These are phyloP conservation scores for Coriaria nepalensis DNA, from an alignment of 306 rosid genomes.

Conservation along the genomic window DNA sequence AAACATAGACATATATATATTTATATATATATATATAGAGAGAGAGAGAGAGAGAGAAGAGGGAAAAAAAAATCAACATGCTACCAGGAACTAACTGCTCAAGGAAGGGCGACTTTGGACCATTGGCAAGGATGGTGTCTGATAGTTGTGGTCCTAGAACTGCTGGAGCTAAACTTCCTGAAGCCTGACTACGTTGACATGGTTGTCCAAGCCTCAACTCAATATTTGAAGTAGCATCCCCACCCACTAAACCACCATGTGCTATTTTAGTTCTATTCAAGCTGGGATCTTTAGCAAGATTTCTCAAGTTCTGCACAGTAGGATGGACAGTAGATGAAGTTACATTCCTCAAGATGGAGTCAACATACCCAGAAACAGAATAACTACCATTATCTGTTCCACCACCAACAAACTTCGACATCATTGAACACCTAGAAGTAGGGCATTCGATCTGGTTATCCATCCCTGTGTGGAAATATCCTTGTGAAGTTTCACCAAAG, in stretches of 20 bases:
- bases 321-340: constrained; percentile 19
- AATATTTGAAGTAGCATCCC: constrained; percentile 35
- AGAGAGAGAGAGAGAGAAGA: constrained; percentile 1
- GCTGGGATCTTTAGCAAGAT: constrained; percentile 22
- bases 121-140: constrained; percentile 24
- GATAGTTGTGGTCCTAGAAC: constrained; percentile 25
- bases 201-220: constrained; percentile 59
- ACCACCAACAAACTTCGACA: constrained; percentile 21
- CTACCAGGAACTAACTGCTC: constrained; percentile 30
- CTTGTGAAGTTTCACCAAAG: constrained; percentile 23
- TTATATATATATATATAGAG: constrained; percentile 1
- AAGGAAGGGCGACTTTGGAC: constrained; percentile 23
- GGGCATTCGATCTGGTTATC: constrained; percentile 20
- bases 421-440: constrained; percentile 12
- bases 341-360: constrained; percentile 23
- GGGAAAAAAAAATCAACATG: constrained; percentile 25
- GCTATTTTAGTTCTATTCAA: constrained; percentile 19
- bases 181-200: constrained; percentile 20
- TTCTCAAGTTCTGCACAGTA: constrained; percentile 25
- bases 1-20: not conserved
- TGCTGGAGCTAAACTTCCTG: constrained; percentile 26
- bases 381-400: constrained; percentile 22
- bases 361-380: constrained; percentile 20
- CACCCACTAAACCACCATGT: constrained; percentile 20
- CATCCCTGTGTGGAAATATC: constrained; percentile 13